Conservation (phyloP, 495 filamentous ascomycete species). For the Talaromyces liani region DNA sequence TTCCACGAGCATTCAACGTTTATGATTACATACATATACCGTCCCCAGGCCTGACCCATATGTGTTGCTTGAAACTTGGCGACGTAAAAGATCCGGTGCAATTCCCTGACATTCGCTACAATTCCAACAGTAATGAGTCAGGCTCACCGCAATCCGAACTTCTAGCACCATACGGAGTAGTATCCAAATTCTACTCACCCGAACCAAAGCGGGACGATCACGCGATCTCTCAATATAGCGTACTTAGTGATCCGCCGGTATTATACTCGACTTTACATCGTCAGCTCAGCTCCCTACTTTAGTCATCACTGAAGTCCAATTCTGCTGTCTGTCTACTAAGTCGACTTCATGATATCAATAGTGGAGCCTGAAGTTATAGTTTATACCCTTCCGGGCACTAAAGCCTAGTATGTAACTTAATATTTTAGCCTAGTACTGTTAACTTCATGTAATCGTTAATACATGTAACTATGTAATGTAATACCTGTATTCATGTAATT, state of each 20-base stretch:
- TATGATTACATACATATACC: background rate
- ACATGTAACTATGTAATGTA: background rate
- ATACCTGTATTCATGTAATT: background rate
- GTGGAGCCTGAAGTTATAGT: no score
- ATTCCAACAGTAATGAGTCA: background rate
- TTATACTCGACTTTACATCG: background rate
- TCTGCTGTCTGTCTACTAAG: background rate
- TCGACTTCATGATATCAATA: background rate
- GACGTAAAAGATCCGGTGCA: background rate
- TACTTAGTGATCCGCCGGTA: background rate
- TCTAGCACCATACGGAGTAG: background rate
- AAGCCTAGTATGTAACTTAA: background rate
- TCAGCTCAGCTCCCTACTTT: background rate
- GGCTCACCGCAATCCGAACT: background rate
- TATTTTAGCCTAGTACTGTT: background rate
- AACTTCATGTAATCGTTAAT: background rate
- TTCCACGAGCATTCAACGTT: background rate
- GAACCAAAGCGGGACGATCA: background rate
- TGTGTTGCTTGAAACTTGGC: background rate
- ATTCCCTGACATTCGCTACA: background rate
- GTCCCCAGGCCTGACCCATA: background rate
- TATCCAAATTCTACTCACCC: background rate
- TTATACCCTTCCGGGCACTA: background rate
- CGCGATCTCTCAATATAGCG: background rate
- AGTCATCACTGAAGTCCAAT: background rate